These are phyloP conservation scores for Micractinium sp. DNA, from an alignment of 139 green algal genomes.

Conservation along the genomic window DNA sequence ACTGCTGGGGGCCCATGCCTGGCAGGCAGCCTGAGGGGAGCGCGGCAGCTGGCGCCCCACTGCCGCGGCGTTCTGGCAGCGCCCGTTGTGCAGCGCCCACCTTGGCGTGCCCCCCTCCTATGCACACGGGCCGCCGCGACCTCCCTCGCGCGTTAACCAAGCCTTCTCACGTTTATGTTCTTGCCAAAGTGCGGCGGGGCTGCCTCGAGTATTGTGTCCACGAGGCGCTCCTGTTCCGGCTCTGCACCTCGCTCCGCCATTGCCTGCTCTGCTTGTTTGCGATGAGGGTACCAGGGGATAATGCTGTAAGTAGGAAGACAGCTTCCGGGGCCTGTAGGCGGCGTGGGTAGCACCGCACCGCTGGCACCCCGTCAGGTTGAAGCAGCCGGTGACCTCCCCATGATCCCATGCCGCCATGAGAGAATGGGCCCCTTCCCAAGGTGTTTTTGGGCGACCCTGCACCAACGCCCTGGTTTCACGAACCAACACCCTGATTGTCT, in stretches of 20 bases:
- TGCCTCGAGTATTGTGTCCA: neutral
- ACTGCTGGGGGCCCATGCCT: neutral
- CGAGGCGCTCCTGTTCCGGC: neutral
- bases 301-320: no score
- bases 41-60: neutral
- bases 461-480: no score
- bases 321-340: no score
- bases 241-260: neutral
- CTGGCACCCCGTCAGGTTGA: no score
- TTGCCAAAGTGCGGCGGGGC: neutral
- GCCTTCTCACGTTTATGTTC: neutral
- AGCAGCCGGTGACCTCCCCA: no score
- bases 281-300: no score
- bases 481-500: no score
- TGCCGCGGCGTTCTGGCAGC: neutral
- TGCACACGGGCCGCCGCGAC: neutral
- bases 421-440: no score
- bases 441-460: no score
- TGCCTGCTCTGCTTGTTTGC: neutral
- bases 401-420: no score
- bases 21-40: neutral
- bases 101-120: neutral
- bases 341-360: no score
- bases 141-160: neutral
- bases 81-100: neutral